Conservation (phyloP, 1,284 basidiomycete species). For the Phenoliferia sp. region DNA sequence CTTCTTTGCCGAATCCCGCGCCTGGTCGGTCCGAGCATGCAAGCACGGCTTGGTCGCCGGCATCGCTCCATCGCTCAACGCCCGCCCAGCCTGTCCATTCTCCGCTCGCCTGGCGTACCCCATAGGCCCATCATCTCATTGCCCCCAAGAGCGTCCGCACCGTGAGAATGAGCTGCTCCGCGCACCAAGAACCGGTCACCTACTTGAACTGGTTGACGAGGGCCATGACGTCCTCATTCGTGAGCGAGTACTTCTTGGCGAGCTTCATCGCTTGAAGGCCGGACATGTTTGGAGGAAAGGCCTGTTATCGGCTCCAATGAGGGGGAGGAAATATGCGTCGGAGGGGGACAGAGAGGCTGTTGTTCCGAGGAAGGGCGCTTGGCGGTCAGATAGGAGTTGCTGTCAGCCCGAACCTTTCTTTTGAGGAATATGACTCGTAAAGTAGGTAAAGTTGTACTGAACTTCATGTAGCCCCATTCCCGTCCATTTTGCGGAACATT, state of each 20-base stretch:
- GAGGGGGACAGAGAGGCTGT: background rate
- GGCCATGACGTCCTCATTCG: constrained; percentile 86
- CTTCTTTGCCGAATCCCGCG: background rate
- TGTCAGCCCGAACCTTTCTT: no score
- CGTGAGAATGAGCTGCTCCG: constrained; percentile 44
- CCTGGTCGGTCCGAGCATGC: no score
- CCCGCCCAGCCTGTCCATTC: background rate
- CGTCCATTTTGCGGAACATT: no score
- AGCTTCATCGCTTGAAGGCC: constrained; percentile 75
- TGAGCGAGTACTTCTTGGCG: constrained; percentile 88
- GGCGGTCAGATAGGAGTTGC: no score
- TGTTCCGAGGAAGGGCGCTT: background rate
- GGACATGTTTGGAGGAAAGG: no score
- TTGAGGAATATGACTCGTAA: no score
- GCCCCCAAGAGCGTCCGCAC: background rate
- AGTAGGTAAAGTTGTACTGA: no score
- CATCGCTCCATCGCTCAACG: background rate
- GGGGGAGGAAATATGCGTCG: no score
- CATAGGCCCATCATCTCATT: background rate
- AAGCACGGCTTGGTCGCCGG: no score
- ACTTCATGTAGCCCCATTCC: no score
- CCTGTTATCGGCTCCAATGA: no score
- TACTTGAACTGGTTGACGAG: constrained; percentile 93
- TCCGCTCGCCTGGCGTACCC: background rate
- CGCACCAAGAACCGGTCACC: no score